Evolutionary conservation across 306 rosid species (phyloP).

Genomic region (Castanea crenata): DNA sequence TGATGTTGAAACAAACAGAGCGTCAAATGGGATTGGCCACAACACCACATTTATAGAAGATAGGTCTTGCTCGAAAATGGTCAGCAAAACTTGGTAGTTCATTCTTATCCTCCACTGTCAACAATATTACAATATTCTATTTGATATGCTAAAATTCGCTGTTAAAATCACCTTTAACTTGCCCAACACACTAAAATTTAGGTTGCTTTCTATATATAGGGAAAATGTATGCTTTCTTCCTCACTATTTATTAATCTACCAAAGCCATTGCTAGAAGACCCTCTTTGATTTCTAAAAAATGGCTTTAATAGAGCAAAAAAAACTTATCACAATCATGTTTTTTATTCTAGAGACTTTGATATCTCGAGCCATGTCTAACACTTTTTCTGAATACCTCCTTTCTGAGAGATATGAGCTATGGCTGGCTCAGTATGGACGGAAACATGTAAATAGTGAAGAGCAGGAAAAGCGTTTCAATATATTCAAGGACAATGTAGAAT

Average conservation of each 20-base stretch:
- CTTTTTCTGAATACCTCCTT: slow-evolving; percentile 18
- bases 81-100: too few species aligned
- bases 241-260: background rate
- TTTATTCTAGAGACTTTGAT: background rate
- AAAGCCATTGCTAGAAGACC: background rate
- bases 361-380: background rate
- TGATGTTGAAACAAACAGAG: too few species aligned
- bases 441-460: slow-evolving; percentile 19
- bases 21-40: too few species aligned
- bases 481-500: slow-evolving; percentile 27
- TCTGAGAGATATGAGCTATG: slow-evolving; percentile 23
- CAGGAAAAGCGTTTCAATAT: slow-evolving; percentile 28
- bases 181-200: too few species aligned
- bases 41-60: too few species aligned
- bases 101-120: too few species aligned
- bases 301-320: background rate
- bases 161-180: too few species aligned
- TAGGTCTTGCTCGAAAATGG: too few species aligned
- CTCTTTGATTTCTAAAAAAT: background rate
- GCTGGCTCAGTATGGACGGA: slow-evolving; percentile 24
- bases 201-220: too few species aligned
- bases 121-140: too few species aligned
- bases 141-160: too few species aligned
- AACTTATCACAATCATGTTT: background rate
- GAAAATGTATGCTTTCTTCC: background rate